A percentile compares a stretch with the other conserved stretches of the same genome.
These are phyloP conservation scores for Botryotinia calthae DNA, from an alignment of 2,329 filamentous ascomycete genomes.

Conservation along the genomic window DNA sequence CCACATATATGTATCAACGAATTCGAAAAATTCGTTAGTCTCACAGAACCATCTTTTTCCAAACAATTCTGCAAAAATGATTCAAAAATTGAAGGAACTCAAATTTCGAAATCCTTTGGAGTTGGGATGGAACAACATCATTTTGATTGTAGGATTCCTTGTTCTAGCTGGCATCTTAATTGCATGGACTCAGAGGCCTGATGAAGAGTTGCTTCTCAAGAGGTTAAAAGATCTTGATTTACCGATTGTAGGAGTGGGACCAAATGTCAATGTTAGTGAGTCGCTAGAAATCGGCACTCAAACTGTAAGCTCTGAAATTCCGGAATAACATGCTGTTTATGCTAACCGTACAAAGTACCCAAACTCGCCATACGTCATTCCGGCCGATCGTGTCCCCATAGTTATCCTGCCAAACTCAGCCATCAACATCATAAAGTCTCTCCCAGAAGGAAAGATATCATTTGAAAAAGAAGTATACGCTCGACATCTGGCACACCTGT, in stretches of 20 bases:
- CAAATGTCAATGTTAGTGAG: constrained; percentile 11
- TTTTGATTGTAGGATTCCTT: not conserved
- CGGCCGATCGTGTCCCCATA: constrained; percentile 8
- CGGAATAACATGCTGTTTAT: not conserved
- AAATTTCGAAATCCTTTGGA: not conserved
- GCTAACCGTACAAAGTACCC: not conserved
- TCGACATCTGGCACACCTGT: constrained; percentile 9
- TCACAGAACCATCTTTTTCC: not conserved
- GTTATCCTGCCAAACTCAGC: constrained; percentile 9
- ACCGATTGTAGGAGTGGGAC: constrained; percentile 6
- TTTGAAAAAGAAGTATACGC: constrained; percentile 14
- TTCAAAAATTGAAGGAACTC: not conserved
- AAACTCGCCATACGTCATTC: constrained; percentile 8
- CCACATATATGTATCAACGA: not conserved
- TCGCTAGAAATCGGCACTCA: constrained; percentile 6
- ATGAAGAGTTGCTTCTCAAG: constrained; percentile 4
- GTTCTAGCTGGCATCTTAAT: not conserved
- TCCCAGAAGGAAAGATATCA: constrained; percentile 8
- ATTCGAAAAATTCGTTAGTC: not conserved
- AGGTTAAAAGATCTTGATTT: constrained; percentile 2
- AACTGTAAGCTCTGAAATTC: not conserved
- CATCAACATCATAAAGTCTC: constrained; percentile 13
- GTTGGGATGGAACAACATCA: not conserved
- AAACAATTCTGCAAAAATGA: not conserved
- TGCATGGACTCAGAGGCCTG: constrained; percentile 4